A percentile compares a stretch with the other conserved stretches of the same genome.
Evolutionary conservation across 148 eudicot genomes (phyloP).

Genomic region (Heliosperma pusillum): DNA sequence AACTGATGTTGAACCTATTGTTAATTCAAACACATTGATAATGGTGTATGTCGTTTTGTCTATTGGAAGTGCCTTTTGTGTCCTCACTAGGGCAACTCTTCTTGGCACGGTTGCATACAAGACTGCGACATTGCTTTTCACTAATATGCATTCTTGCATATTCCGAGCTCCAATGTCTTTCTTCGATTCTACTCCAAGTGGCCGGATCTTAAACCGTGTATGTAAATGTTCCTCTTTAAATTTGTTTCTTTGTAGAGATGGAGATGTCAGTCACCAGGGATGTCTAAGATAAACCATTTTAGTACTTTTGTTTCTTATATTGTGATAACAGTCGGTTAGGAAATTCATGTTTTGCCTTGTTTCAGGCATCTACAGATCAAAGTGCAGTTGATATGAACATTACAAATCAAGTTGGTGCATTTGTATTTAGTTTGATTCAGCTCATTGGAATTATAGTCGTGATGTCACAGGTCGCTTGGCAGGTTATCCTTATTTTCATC

Average conservation of each 20-base stretch:
- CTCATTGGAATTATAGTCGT: slow-evolving; percentile 53
- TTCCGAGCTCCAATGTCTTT: slow-evolving; percentile 82
- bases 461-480: slow-evolving; percentile 69
- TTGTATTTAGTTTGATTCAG: slow-evolving; percentile 51
- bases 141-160: slow-evolving; percentile 55
- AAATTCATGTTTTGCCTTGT: neutral
- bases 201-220: slow-evolving; percentile 66
- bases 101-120: slow-evolving; percentile 43
- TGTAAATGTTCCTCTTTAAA: neutral
- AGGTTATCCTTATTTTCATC: slow-evolving; percentile 18
- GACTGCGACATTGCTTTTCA: slow-evolving; percentile 56
- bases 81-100: slow-evolving; percentile 43
- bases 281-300: no score
- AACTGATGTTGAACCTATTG: slow-evolving; percentile 36
- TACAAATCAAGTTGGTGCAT: slow-evolving; percentile 36
- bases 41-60: slow-evolving; percentile 50
- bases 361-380: slow-evolving; percentile 73
- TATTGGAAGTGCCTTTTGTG: slow-evolving; percentile 54
- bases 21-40: slow-evolving; percentile 38
- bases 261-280: neutral
- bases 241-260: neutral
- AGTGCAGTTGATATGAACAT: slow-evolving; percentile 54
- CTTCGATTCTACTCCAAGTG: slow-evolving; percentile 78
- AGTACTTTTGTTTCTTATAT: no score
- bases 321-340: neutral